A percentile compares a stretch with the other conserved stretches of the same genome.
Conservation (phyloP, 257 asterid genomes). For the Solanum pimpinellifolium region DNA sequence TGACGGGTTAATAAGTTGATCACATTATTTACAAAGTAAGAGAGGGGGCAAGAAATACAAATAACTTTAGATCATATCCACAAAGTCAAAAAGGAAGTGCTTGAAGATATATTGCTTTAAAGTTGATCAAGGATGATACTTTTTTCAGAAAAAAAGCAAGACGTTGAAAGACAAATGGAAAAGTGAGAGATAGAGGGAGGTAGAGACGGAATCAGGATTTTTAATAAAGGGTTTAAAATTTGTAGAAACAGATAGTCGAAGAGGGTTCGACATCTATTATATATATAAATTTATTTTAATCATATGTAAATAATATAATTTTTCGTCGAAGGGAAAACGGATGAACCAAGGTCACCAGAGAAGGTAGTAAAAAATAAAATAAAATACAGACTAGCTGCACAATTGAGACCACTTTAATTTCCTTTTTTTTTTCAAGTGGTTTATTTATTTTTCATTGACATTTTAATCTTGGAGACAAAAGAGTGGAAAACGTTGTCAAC, state of each 20-base stretch:
- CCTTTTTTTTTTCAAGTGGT: not conserved
- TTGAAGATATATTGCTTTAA: not conserved
- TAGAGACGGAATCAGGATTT: accelerated
- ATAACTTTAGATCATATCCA: not conserved
- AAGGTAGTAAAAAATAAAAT: not conserved
- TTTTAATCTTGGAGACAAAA: not conserved
- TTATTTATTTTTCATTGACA: not conserved
- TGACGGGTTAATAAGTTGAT: not conserved
- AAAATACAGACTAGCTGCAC: not conserved
- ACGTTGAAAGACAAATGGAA: not conserved
- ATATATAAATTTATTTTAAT: too few species aligned
- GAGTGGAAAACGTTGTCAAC: not conserved
- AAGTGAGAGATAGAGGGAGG: not conserved
- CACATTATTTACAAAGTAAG: not conserved
- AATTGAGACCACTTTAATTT: not conserved
- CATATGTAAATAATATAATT: too few species aligned
- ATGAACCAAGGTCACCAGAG: not conserved
- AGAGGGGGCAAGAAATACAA: not conserved
- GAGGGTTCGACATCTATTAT: too few species aligned
- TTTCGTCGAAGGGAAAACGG: accelerated
- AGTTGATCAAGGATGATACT: not conserved
- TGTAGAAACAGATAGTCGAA: too few species aligned
- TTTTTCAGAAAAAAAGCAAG: not conserved
- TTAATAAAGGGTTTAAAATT: too few species aligned
- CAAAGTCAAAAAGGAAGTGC: not conserved